Conservation (phyloP, 495 filamentous ascomycete species). For the Acidiella bohemica region DNA sequence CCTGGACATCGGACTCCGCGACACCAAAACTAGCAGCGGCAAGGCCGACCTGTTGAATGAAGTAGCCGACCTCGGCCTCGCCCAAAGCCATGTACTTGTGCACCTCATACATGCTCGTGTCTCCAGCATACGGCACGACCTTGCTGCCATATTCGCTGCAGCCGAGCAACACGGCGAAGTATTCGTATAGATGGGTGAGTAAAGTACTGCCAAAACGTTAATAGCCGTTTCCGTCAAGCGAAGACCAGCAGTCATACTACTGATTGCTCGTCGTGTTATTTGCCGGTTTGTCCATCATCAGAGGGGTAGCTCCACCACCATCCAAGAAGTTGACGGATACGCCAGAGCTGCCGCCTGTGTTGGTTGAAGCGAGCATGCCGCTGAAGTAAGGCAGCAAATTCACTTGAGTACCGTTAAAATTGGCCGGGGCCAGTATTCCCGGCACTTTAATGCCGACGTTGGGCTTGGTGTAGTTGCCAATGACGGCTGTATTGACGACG, state of each 20-base stretch:
- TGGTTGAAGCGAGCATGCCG: constrained; percentile 36
- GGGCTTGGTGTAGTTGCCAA: constrained; percentile 40
- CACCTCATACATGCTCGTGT: constrained; percentile 34
- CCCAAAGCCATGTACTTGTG: constrained; percentile 46
- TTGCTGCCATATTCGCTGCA: constrained; percentile 36
- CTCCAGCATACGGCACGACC: constrained; percentile 34
- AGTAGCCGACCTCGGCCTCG: constrained; percentile 36
- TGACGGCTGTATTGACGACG: constrained; percentile 42
- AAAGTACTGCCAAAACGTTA: constrained; percentile 29
- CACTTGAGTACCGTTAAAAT: constrained; percentile 35
- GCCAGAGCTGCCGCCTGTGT: constrained; percentile 21
- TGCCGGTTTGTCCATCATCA: constrained; percentile 38
- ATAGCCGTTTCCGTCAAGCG: background rate
- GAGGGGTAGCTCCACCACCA: constrained; percentile 37
- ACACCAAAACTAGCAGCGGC: constrained; percentile 42
- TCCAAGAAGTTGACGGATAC: constrained; percentile 38
- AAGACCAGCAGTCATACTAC: constrained; percentile 31
- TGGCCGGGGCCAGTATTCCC: constrained; percentile 35
- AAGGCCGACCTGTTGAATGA: constrained; percentile 40
- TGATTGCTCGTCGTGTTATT: constrained; percentile 33
- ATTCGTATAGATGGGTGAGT: constrained; percentile 43
- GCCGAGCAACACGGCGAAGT: constrained; percentile 39
- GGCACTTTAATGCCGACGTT: constrained; percentile 38
- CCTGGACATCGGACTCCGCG: constrained; percentile 27
- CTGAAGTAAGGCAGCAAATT: constrained; percentile 42